Evolutionary conservation across 2,329 filamentous ascomycete genomes (phyloP).

Genomic region (Coniochaeta sp.): DNA sequence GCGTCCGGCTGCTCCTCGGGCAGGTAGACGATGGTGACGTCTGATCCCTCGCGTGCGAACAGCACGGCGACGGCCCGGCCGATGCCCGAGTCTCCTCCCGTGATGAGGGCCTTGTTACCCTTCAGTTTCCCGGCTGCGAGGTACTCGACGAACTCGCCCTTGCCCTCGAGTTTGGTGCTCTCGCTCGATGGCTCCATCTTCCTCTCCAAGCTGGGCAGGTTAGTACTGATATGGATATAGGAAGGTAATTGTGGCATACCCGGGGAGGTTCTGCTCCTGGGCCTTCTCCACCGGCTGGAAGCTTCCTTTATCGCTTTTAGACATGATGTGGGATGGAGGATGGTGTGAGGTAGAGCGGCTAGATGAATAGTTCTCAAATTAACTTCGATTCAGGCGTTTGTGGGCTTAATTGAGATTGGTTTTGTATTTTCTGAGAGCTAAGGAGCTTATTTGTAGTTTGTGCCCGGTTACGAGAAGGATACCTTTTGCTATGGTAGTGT

Average conservation of each 20-base stretch:
- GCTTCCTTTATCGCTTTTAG: slow-evolving; percentile 12
- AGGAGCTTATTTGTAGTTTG: background rate
- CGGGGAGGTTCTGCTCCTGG: slow-evolving; percentile 29
- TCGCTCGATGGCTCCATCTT: slow-evolving; percentile 31
- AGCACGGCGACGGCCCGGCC: slow-evolving; percentile 46
- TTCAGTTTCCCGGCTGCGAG: slow-evolving; percentile 39
- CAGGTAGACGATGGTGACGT: slow-evolving; percentile 47
- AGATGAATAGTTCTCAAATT: background rate
- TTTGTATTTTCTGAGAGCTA: background rate
- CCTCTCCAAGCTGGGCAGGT: slow-evolving; percentile 22
- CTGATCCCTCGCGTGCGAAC: slow-evolving; percentile 50
- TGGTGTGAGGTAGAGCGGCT: background rate
- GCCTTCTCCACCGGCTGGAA: slow-evolving; percentile 25
- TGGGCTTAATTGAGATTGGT: no score
- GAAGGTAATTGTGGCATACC: slow-evolving; percentile 15
- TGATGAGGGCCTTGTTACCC: slow-evolving; percentile 30
- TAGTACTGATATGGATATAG: background rate
- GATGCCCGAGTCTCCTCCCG: slow-evolving; percentile 38
- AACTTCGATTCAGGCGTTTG: no score
- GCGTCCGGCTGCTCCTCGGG: slow-evolving; percentile 50
- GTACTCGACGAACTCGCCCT: slow-evolving; percentile 27
- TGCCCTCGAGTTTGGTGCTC: slow-evolving; percentile 31
- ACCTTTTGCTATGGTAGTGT: background rate
- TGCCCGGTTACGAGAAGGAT: background rate
- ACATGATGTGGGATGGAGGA: background rate